Evolutionary conservation across 2,329 filamentous ascomycete genomes (phyloP).

Genomic region (Penicillium sp.): DNA sequence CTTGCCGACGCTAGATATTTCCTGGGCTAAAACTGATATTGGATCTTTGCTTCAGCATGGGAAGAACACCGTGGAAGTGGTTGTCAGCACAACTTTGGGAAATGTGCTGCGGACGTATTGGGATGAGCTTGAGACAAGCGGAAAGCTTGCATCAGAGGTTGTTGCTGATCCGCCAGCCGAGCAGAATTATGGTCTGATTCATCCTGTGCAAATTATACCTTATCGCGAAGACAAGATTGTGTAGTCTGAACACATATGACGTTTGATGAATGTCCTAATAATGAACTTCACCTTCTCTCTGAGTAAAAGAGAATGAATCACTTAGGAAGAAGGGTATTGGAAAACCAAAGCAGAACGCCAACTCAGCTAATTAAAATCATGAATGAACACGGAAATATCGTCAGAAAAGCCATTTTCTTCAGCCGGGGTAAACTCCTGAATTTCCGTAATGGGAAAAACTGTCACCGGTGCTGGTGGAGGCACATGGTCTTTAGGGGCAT

Average conservation of each 20-base stretch:
- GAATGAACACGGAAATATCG: not conserved
- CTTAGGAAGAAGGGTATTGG: not conserved
- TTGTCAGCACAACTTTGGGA: constrained; percentile 17
- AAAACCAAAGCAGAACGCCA: not conserved
- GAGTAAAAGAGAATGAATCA: not conserved
- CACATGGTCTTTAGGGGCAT: not conserved
- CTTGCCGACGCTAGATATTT: constrained; percentile 16
- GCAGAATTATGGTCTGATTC: not conserved
- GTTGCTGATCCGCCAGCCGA: not conserved
- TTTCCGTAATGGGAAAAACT: not conserved
- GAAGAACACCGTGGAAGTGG: constrained; percentile 8
- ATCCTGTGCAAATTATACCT: constrained; percentile 1
- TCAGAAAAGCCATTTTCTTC: not conserved
- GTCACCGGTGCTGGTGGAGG: not conserved
- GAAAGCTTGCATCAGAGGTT: not conserved
- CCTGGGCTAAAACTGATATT: constrained; percentile 12
- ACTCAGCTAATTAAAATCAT: not conserved
- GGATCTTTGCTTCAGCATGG: constrained; percentile 8
- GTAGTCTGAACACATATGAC: not conserved
- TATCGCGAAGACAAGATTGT: not conserved
- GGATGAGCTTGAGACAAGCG: not conserved
- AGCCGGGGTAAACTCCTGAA: not conserved
- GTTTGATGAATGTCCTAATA: not conserved
- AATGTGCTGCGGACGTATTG: not conserved
- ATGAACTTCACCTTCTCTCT: not conserved